Evolutionary conservation across 2,329 filamentous ascomycete genomes (phyloP).

Genomic region (Hypoxylon sp.): DNA sequence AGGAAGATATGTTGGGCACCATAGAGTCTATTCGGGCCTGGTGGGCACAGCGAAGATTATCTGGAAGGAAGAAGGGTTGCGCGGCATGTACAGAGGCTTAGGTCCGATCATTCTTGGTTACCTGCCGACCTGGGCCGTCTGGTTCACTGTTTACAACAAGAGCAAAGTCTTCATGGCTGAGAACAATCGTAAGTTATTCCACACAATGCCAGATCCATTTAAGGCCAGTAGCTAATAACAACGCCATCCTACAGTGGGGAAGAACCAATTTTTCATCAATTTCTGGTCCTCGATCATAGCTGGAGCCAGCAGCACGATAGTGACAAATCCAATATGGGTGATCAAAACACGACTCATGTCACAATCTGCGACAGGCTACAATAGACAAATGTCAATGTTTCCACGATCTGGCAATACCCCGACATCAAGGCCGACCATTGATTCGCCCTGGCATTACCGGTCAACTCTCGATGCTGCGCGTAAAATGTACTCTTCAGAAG

Average conservation of each 20-base stretch:
- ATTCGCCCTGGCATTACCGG: slow-evolving; percentile 90
- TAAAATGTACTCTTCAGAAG: slow-evolving; percentile 96
- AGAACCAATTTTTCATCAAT: slow-evolving; percentile 83
- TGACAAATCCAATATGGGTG: slow-evolving; percentile 98
- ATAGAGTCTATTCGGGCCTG: slow-evolving; percentile 84
- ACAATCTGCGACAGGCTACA: slow-evolving; percentile 72
- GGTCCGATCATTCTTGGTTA: slow-evolving; percentile 97
- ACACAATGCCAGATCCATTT: not conserved
- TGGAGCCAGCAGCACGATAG: slow-evolving; percentile 91
- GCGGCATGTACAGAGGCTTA: slow-evolving; percentile 92
- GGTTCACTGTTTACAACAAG: slow-evolving; percentile 95
- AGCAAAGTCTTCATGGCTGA: slow-evolving; percentile 82
- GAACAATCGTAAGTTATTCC: slow-evolving; percentile 70
- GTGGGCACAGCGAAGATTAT: slow-evolving; percentile 89
- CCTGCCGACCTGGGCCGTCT: slow-evolving; percentile 97
- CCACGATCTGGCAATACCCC: slow-evolving; percentile 68
- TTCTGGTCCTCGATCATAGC: slow-evolving; percentile 92
- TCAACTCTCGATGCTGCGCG: slow-evolving; percentile 91
- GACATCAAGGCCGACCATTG: slow-evolving; percentile 68
- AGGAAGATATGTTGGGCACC: slow-evolving; percentile 64
- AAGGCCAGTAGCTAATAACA: slow-evolving; percentile 31
- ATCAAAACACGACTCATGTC: slow-evolving; percentile 99
- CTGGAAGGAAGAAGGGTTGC: slow-evolving; percentile 87
- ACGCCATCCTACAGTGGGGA: slow-evolving; percentile 62
- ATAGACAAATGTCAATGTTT: slow-evolving; percentile 62